A percentile compares a stretch with the other conserved stretches of the same genome.
phyloP scores from a whole-genome alignment of 768 basidiomycete genomes.

The Collybia sordida region DNA sequence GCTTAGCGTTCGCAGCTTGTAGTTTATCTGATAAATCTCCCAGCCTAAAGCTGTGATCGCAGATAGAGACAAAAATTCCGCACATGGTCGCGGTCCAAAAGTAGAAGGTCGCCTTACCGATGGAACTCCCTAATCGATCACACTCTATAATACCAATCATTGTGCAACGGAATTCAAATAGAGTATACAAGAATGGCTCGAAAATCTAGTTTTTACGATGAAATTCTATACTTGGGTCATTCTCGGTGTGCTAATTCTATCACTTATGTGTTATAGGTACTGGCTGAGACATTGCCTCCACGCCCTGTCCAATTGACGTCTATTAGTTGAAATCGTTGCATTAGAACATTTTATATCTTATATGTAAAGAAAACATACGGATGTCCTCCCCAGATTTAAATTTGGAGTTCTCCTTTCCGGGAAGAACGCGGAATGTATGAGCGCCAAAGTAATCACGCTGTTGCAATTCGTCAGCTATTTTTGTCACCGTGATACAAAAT shows the following conservation, averaged over 20 bases:
- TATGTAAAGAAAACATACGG: constrained; percentile 53
- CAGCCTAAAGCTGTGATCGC: too few relatives aligned
- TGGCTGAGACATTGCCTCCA: constrained; percentile 91
- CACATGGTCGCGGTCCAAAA: constrained; percentile 50
- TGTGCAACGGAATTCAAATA: too few relatives aligned
- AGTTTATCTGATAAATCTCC: constrained; percentile 33
- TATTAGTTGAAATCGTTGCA: constrained; percentile 19
- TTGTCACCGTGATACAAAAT: neutral
- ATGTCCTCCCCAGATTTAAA: constrained; percentile 85
- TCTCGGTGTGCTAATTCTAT: constrained; percentile 8
- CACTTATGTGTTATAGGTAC: constrained; percentile 66
- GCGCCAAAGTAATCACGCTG: constrained; percentile 99
- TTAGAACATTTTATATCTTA: constrained; percentile 6
- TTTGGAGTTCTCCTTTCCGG: constrained; percentile 85
- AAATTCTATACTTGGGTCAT: neutral
- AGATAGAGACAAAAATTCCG: constrained; percentile 60
- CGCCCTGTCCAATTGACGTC: constrained; percentile 99
- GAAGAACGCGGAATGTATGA: constrained; percentile 94
- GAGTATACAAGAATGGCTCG: too few relatives aligned
- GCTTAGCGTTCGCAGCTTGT: constrained; percentile 48
- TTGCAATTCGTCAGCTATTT: neutral
- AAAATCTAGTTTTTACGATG: too few relatives aligned
- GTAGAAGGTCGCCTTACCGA: constrained; percentile 5
- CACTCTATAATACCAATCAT: too few relatives aligned
- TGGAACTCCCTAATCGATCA: neutral